phyloP scores from a whole-genome alignment of 306 rosid genomes.

The Carpinus fangiana region DNA sequence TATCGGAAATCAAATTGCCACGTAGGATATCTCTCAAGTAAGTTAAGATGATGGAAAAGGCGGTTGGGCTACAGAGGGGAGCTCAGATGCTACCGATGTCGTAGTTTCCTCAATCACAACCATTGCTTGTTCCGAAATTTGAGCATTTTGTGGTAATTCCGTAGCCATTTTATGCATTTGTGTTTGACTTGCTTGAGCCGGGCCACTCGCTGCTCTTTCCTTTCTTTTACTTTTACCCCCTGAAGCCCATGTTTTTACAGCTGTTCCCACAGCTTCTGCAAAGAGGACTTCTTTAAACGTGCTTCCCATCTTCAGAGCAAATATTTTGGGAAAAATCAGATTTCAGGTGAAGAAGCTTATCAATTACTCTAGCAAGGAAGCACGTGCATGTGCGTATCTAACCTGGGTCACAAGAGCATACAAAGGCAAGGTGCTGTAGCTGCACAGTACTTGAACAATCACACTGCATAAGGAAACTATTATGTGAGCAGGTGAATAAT shows the following conservation, averaged over 20 bases:
- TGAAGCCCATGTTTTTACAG: neutral
- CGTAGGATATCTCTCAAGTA: neutral
- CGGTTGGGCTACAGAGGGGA: constrained; percentile 16
- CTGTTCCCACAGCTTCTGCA: neutral
- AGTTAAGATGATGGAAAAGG: constrained; percentile 10
- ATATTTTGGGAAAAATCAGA: constrained; percentile 2
- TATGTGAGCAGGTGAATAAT: constrained; percentile 20
- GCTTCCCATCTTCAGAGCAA: constrained; percentile 68
- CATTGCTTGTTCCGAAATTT: constrained; percentile 37
- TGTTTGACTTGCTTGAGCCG: neutral
- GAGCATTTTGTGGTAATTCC: constrained; percentile 35
- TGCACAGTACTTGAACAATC: constrained; percentile 93
- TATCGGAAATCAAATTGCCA: neutral
- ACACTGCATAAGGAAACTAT: constrained; percentile 43
- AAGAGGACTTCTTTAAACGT: constrained; percentile 40
- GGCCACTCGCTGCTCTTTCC: neutral
- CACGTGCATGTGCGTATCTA: neutral
- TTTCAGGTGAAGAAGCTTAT: constrained; percentile 12
- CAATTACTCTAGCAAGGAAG: constrained; percentile 14
- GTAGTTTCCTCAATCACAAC: constrained; percentile 29
- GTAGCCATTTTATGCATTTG: constrained; percentile 24
- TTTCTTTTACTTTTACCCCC: no score
- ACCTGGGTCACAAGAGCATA: constrained; percentile 85
- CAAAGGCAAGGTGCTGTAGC: constrained; percentile 82
- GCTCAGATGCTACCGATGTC: constrained; percentile 33